These are phyloP conservation scores for Eucalyptus camaldulensis DNA, from an alignment of 345 rosid species.

Conservation along the genomic window DNA sequence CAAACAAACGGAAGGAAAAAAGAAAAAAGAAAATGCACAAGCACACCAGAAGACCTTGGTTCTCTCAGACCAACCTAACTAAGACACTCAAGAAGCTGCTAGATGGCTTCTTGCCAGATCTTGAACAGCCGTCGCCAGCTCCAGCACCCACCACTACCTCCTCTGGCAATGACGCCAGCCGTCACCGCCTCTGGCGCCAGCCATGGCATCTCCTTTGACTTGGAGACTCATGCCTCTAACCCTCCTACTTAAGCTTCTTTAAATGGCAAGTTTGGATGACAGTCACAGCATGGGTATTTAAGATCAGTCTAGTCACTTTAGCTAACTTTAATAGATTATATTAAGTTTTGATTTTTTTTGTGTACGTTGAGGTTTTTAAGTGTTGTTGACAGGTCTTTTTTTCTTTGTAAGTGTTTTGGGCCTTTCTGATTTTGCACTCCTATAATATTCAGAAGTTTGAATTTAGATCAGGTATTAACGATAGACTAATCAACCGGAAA, in stretches of 20 bases:
- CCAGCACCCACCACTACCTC: background rate
- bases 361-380: background rate
- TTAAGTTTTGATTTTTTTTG: background rate
- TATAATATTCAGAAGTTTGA: background rate
- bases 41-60: background rate
- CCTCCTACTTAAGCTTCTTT: background rate
- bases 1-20: background rate
- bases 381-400: background rate
- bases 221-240: background rate
- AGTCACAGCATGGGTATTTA: background rate
- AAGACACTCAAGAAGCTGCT: background rate
- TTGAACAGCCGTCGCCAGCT: background rate
- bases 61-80: background rate
- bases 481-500: background rate
- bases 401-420: background rate
- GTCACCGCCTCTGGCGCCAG: rapidly evolving
- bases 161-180: background rate
- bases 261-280: background rate
- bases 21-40: background rate
- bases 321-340: background rate
- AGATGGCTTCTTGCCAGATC: background rate
- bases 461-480: background rate
- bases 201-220: background rate
- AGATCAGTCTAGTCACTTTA: background rate
- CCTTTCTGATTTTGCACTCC: background rate